phyloP scores from a whole-genome alignment of 441 rosid species.

The Iberis amara region DNA sequence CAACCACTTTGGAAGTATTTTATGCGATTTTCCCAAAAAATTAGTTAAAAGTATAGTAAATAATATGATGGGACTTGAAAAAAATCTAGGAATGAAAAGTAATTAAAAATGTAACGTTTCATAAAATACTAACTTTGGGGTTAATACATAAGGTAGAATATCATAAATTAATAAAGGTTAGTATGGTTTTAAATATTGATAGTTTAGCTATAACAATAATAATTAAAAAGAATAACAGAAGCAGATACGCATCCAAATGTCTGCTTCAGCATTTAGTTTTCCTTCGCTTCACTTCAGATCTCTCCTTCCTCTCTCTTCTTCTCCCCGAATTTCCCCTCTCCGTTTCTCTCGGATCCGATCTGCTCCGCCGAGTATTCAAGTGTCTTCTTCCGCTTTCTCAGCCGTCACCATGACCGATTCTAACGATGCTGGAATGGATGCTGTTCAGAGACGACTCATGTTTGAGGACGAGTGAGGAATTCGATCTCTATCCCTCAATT shows the following conservation, averaged over 20 bases:
- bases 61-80: no score
- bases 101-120: no score
- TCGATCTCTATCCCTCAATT: slow-evolving; percentile 14
- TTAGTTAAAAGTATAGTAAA: no score
- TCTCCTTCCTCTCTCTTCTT: slow-evolving; percentile 10
- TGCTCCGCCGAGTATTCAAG: slow-evolving; percentile 22
- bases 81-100: no score
- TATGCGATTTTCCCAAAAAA: no score
- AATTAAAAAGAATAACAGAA: background rate
- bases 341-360: slow-evolving; percentile 17
- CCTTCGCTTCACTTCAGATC: slow-evolving; percentile 3
- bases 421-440: slow-evolving; percentile 81
- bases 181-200: no score
- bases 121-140: no score
- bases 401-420: slow-evolving; percentile 45
- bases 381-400: slow-evolving; percentile 25
- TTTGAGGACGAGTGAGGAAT: slow-evolving; percentile 80
- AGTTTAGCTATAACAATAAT: no score
- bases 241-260: slow-evolving; percentile 13
- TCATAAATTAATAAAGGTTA: no score
- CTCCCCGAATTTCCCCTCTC: slow-evolving; percentile 20
- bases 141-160: no score
- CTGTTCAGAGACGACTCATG: slow-evolving; percentile 97
- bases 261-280: slow-evolving; percentile 10
- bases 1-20: no score